phyloP scores from a whole-genome alignment of 2,329 filamentous ascomycete genomes.

The Penicillium sp. region DNA sequence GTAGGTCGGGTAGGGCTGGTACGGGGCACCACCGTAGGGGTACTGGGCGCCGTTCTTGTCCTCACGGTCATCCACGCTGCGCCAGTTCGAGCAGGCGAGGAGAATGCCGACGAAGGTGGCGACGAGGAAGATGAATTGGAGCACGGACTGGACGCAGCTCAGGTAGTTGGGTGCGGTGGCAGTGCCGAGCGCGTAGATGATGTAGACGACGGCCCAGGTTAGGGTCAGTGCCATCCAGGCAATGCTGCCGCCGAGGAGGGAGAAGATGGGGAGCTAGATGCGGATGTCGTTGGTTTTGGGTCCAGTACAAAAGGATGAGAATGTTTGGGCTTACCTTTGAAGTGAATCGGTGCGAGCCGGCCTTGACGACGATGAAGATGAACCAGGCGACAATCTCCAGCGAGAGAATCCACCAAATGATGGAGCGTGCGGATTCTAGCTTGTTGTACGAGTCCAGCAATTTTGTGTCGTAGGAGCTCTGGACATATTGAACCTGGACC shows the following conservation, averaged over 20 bases:
- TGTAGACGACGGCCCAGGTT: conserved; percentile 13
- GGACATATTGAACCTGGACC: conserved; percentile 1
- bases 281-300: not conserved
- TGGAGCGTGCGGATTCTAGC: conserved; percentile 11
- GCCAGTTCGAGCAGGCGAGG: conserved; percentile 24
- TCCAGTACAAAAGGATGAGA: not conserved
- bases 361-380: conserved; percentile 21
- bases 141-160: conserved; percentile 1
- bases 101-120: conserved; percentile 25
- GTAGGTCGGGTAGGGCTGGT: conserved; percentile 12
- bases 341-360: conserved; percentile 12
- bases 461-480: not conserved
- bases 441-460: not conserved
- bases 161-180: conserved; percentile 15
- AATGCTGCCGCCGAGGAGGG: conserved; percentile 18
- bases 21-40: not conserved
- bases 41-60: conserved; percentile 7
- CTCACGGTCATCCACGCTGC: conserved; percentile 5
- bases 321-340: conserved; percentile 19
- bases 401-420: conserved; percentile 24
- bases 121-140: conserved; percentile 23
- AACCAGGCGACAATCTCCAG: conserved; percentile 27
- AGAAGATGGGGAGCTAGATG: conserved; percentile 14
- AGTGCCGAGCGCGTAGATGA: conserved; percentile 14
- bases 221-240: conserved; percentile 23